phyloP scores from a whole-genome alignment of 495 filamentous ascomycete species.

The Tuber calosporum region DNA sequence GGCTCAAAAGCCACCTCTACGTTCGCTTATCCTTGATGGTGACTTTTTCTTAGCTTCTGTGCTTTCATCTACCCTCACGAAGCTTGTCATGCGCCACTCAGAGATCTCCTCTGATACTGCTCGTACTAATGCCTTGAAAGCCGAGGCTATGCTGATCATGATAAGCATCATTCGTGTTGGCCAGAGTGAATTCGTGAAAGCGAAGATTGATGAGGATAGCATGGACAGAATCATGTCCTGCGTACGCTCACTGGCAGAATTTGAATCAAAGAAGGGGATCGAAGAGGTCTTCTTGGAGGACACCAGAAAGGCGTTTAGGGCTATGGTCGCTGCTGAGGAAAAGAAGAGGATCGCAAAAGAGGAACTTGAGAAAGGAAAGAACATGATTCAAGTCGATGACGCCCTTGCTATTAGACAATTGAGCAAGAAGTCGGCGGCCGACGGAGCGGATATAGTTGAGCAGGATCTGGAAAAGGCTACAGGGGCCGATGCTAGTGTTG shows the following conservation, averaged over 20 bases:
- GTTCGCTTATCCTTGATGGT: conserved; percentile 91
- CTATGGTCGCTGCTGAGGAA: conserved; percentile 97
- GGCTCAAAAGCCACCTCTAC: conserved; percentile 89
- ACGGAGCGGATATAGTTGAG: conserved; percentile 78
- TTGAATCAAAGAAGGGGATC: conserved; percentile 76
- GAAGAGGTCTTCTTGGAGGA: conserved; percentile 93
- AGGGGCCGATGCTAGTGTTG: conserved; percentile 70
- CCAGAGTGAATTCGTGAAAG: conserved; percentile 95
- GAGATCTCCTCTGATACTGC: conserved; percentile 82
- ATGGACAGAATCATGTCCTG: conserved; percentile 96
- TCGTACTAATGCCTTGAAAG: conserved; percentile 86
- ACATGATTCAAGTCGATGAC: conserved; percentile 90
- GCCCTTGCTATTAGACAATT: conserved; percentile 86
- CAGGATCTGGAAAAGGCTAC: conserved; percentile 89
- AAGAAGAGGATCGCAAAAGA: conserved; percentile 91
- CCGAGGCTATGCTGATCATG: conserved; percentile 99
- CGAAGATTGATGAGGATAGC: conserved; percentile 94
- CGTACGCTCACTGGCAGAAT: conserved; percentile 86
- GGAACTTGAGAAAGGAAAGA: conserved; percentile 85
- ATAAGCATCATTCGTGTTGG: conserved; percentile 96
- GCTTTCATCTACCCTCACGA: conserved; percentile 87
- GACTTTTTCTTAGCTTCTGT: conserved; percentile 97
- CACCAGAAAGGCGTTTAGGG: conserved; percentile 89
- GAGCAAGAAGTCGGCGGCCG: conserved; percentile 78
- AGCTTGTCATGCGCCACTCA: conserved; percentile 95